phyloP scores from a whole-genome alignment of 2,329 filamentous ascomycete species.

The Dactylonectria estremocensis region DNA sequence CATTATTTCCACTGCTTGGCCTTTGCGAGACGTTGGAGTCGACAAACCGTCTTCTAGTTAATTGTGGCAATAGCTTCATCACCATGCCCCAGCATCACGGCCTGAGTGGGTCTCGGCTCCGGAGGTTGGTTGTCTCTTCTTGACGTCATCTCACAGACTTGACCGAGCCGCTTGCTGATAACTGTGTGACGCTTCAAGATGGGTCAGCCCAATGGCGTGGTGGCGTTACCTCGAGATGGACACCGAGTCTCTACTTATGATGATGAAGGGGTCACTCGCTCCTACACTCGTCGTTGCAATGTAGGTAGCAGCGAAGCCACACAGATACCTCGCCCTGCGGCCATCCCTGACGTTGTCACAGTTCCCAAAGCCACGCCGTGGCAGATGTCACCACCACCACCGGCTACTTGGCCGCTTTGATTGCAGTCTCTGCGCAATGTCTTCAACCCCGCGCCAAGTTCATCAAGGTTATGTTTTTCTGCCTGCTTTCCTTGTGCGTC shows the following conservation, averaged over 20 bases:
- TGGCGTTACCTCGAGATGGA: constrained; percentile 28
- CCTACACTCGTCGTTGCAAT: constrained; percentile 30
- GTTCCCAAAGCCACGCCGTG: constrained; percentile 24
- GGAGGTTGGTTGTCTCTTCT: constrained; percentile 1
- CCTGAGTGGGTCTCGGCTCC: constrained; percentile 8
- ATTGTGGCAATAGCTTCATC: background rate
- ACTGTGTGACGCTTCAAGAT: constrained; percentile 7
- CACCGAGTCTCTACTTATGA: constrained; percentile 26
- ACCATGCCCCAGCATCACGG: constrained; percentile 10
- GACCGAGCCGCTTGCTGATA: background rate
- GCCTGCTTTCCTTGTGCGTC: constrained; percentile 24
- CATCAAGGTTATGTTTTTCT: constrained; percentile 33
- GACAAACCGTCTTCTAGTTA: background rate
- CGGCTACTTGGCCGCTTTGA: constrained; percentile 28
- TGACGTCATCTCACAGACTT: background rate
- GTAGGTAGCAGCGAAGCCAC: constrained; percentile 7
- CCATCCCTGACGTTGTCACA: background rate
- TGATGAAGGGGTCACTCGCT: constrained; percentile 28
- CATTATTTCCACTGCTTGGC: background rate
- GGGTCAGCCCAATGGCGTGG: constrained; percentile 22
- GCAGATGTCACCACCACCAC: constrained; percentile 28
- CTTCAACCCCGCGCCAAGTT: constrained; percentile 31
- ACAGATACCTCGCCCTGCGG: too few relatives aligned
- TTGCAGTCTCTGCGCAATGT: constrained; percentile 30
- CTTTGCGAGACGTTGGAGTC: background rate